These are phyloP conservation scores for Escovopsis weberi DNA, from an alignment of 2,329 filamentous ascomycete species.

Conservation along the genomic window DNA sequence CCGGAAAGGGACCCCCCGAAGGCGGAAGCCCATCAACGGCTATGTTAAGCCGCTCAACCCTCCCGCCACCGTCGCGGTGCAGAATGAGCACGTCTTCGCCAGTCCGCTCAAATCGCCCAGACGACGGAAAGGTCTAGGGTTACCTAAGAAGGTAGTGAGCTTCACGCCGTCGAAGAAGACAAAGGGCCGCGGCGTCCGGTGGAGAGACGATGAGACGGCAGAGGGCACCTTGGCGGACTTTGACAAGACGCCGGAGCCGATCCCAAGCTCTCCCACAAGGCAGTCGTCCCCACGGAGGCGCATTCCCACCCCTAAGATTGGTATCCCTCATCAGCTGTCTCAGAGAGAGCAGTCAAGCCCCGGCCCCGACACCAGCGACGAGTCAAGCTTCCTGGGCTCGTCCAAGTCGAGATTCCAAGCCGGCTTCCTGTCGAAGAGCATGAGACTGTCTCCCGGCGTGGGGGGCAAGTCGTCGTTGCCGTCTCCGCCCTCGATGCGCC, in stretches of 20 bases:
- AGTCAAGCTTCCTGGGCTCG: constrained; percentile 14
- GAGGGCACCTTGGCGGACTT: constrained; percentile 80
- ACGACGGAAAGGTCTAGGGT: constrained; percentile 52
- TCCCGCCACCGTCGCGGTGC: constrained; percentile 25
- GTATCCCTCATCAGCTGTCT: constrained; percentile 1
- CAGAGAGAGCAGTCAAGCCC: constrained; percentile 36
- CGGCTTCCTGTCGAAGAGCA: constrained; percentile 59
- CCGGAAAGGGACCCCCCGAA: constrained; percentile 58
- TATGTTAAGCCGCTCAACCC: constrained; percentile 29
- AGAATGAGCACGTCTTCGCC: constrained; percentile 15
- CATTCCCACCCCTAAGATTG: constrained; percentile 17
- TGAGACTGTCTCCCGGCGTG: constrained; percentile 18
- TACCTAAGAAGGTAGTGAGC: constrained; percentile 51
- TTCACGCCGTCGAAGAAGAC: constrained; percentile 73
- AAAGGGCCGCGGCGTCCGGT: constrained; percentile 69
- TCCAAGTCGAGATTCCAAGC: constrained; percentile 73
- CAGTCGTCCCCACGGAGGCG: constrained; percentile 11
- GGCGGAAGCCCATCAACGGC: constrained; percentile 39
- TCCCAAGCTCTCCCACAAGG: constrained; percentile 39
- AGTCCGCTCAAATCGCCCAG: constrained; percentile 64
- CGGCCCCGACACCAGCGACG: constrained; percentile 40
- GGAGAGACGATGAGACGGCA: constrained; percentile 79
- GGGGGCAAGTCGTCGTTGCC: constrained; percentile 48
- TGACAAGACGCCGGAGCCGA: constrained; percentile 72
- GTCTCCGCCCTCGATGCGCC: constrained; percentile 39